phyloP scores from a whole-genome alignment of 2,329 filamentous ascomycete species.

The Plectosphaerella cucumerina region DNA sequence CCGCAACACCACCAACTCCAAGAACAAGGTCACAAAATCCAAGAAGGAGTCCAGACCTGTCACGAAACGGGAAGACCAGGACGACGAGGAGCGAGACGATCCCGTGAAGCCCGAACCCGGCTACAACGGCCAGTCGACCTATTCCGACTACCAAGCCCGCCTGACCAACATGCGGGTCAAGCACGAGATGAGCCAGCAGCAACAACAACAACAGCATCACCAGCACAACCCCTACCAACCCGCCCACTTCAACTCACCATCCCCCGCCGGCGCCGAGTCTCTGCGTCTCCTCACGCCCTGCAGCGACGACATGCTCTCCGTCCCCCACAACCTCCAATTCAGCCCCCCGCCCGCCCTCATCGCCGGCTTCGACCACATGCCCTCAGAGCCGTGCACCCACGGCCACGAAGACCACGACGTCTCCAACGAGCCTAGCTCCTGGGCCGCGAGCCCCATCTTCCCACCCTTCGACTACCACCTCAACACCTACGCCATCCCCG shows the following conservation, averaged over 20 bases:
- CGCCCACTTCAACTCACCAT: constrained; percentile 30
- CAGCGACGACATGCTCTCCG: constrained; percentile 43
- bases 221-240: constrained; percentile 17
- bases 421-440: constrained; percentile 21
- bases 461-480: constrained; percentile 38
- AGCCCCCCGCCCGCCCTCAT: constrained; percentile 28
- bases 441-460: constrained; percentile 28
- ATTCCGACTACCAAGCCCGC: constrained; percentile 2
- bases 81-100: constrained; percentile 29
- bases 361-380: constrained; percentile 24
- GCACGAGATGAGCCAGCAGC: constrained; percentile 27
- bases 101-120: constrained; percentile 35
- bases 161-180: constrained; percentile 26
- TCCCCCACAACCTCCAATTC: constrained; percentile 21
- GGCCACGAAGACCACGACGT: constrained; percentile 23
- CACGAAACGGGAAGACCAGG: constrained; percentile 16
- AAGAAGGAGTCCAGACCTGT: constrained; percentile 30
- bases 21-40: constrained; percentile 41
- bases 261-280: constrained; percentile 24
- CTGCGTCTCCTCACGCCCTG: constrained; percentile 47
- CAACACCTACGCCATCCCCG: constrained; percentile 25
- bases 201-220: too few species aligned
- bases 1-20: constrained; percentile 29
- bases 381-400: constrained; percentile 14
- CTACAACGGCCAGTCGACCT: constrained; percentile 13